These are phyloP conservation scores for Xerocomus potaroensis DNA, from an alignment of 768 basidiomycete species.

Conservation along the genomic window DNA sequence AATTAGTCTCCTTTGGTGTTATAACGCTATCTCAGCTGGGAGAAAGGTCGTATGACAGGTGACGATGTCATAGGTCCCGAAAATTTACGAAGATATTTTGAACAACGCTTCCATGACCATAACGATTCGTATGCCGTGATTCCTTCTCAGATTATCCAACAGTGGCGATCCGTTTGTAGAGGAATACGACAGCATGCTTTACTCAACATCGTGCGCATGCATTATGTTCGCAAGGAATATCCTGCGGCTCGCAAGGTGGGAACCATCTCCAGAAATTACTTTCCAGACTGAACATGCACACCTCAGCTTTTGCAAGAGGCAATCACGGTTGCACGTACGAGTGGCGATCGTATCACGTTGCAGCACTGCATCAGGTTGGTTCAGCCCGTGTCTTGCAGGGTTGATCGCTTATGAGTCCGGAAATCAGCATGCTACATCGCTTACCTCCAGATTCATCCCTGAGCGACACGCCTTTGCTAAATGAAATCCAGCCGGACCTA, in stretches of 20 bases:
- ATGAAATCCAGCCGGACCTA: conserved; percentile 71
- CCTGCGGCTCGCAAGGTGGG: conserved; percentile 64
- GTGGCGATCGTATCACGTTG: conserved; percentile 64
- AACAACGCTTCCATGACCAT: conserved; percentile 77
- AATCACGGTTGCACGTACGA: conserved; percentile 69
- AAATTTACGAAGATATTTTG: conserved; percentile 73
- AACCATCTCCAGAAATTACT: background rate
- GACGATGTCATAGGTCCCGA: conserved; percentile 69
- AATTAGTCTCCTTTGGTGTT: too few species aligned
- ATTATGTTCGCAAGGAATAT: conserved; percentile 66
- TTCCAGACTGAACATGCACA: conserved; percentile 1
- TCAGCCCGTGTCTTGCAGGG: conserved; percentile 1
- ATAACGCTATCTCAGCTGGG: conserved; percentile 46
- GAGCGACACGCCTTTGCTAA: conserved; percentile 49
- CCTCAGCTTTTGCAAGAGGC: conserved; percentile 69
- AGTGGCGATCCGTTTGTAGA: conserved; percentile 33
- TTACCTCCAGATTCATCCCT: conserved; percentile 43
- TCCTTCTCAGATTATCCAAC: background rate
- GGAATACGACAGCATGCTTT: conserved; percentile 78
- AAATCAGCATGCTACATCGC: conserved; percentile 62
- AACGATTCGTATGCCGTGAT: conserved; percentile 66
- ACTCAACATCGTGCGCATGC: conserved; percentile 72
- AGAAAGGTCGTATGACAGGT: conserved; percentile 57
- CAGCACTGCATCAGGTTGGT: conserved; percentile 76
- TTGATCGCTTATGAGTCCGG: conserved; percentile 11